phyloP scores from a whole-genome alignment of 2,329 filamentous ascomycete species.

The Ophiostoma pallidulum region DNA sequence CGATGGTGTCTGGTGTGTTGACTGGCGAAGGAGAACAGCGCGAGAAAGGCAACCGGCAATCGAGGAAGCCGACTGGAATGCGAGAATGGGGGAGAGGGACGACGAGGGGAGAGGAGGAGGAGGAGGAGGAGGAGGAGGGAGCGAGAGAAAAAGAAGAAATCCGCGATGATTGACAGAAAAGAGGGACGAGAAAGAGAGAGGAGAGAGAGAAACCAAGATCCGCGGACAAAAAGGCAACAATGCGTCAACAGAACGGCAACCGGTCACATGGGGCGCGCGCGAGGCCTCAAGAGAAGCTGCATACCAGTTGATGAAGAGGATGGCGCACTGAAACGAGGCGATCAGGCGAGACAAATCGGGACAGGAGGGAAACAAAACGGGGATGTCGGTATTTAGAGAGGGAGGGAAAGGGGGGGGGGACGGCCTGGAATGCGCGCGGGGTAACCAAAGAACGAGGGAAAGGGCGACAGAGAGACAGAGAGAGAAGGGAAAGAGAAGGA shows the following conservation, averaged over 20 bases:
- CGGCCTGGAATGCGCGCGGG: slow-evolving; percentile 7
- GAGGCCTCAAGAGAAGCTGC: not conserved
- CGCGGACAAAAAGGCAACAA: not conserved
- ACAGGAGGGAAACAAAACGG: not conserved
- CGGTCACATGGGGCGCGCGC: slow-evolving; percentile 1
- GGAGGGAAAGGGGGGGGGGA: not conserved
- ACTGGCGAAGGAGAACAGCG: too few relatives aligned
- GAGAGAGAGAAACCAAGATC: not conserved
- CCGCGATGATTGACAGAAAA: not conserved
- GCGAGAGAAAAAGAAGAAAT: not conserved
- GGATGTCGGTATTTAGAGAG: not conserved
- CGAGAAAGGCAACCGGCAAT: too few relatives aligned
- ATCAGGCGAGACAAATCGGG: not conserved
- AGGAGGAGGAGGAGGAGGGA: too few relatives aligned
- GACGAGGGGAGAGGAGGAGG: too few relatives aligned
- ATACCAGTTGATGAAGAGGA: slow-evolving; percentile 1
- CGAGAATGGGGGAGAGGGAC: too few relatives aligned
- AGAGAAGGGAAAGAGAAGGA: too few relatives aligned
- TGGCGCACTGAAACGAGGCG: not conserved
- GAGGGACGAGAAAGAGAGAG: not conserved
- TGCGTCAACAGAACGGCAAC: not conserved
- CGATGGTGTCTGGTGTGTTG: too few relatives aligned
- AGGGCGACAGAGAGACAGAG: not conserved
- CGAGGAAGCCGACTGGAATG: too few relatives aligned
- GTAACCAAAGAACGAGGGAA: slow-evolving; percentile 1